These are phyloP conservation scores for Psophocarpus tetragonolobus DNA, from an alignment of 306 rosid genomes.

Conservation along the genomic window DNA sequence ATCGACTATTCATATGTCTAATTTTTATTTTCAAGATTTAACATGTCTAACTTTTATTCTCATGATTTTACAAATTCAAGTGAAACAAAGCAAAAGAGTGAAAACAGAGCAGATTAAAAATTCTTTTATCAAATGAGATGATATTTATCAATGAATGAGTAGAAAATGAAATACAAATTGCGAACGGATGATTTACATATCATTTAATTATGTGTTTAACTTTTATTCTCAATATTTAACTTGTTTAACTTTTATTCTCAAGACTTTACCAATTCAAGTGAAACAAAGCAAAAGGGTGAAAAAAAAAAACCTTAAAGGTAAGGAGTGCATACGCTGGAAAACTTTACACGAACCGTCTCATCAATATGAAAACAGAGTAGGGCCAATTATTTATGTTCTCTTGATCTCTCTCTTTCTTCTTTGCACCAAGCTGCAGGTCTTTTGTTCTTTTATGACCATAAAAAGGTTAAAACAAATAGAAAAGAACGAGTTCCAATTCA, in stretches of 20 bases:
- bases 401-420: neutral
- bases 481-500: constrained; percentile 32
- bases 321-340: constrained; percentile 12
- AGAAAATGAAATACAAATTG: too few species aligned
- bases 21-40: too few species aligned
- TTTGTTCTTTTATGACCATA: constrained; percentile 42
- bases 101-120: too few species aligned
- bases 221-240: constrained; percentile 27
- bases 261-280: constrained; percentile 25
- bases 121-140: too few species aligned
- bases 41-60: too few species aligned
- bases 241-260: constrained; percentile 15
- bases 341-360: constrained; percentile 45
- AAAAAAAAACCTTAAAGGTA: constrained; percentile 12
- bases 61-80: too few species aligned
- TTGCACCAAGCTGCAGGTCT: constrained; percentile 36
- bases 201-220: too few species aligned
- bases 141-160: too few species aligned
- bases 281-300: constrained; percentile 27
- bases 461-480: constrained; percentile 31
- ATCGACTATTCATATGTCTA: too few species aligned
- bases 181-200: too few species aligned
- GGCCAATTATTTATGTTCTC: neutral
- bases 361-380: constrained; percentile 36
- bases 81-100: too few species aligned